Evolutionary conservation across 176 grass and related monocot genomes (phyloP).

Genomic region (Dactylis glomerata): DNA sequence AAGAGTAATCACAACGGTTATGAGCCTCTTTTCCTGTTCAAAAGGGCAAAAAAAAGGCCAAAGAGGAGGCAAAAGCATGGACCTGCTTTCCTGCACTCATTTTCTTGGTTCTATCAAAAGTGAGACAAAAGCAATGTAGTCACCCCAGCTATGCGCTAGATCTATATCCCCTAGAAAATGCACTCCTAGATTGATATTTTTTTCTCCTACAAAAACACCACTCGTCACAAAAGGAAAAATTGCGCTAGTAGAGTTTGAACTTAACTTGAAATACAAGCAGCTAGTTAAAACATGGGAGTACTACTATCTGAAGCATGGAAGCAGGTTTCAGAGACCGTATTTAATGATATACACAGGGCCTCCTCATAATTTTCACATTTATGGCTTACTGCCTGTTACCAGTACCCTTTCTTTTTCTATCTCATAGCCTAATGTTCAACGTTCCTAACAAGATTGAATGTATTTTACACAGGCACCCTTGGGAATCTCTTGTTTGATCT

Average conservation of each 20-base stretch:
- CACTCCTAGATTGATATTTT: background rate
- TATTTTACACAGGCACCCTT: background rate
- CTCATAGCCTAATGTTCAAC: constrained; percentile 20
- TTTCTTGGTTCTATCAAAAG: constrained; percentile 56
- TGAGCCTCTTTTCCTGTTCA: constrained; percentile 43
- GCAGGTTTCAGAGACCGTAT: constrained; percentile 17
- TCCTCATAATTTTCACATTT: constrained; percentile 50
- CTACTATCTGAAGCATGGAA: constrained; percentile 8
- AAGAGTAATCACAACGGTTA: constrained; percentile 30
- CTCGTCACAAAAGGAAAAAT: background rate
- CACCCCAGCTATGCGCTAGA: constrained; percentile 29
- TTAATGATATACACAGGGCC: constrained; percentile 33
- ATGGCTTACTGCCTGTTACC: constrained; percentile 30
- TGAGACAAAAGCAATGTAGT: constrained; percentile 36
- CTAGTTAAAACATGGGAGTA: background rate
- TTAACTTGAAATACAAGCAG: background rate
- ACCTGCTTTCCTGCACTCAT: constrained; percentile 37
- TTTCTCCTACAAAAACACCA: background rate
- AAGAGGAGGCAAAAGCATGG: constrained; percentile 42
- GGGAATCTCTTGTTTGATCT: constrained; percentile 39
- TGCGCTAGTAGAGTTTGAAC: background rate
- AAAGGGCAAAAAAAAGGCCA: constrained; percentile 26
- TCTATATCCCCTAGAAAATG: constrained; percentile 21
- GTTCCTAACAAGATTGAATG: constrained; percentile 8
- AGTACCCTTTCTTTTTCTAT: constrained; percentile 4